phyloP scores from a whole-genome alignment of 371 early-diverging fungal species.

The Mucor mucedo region DNA sequence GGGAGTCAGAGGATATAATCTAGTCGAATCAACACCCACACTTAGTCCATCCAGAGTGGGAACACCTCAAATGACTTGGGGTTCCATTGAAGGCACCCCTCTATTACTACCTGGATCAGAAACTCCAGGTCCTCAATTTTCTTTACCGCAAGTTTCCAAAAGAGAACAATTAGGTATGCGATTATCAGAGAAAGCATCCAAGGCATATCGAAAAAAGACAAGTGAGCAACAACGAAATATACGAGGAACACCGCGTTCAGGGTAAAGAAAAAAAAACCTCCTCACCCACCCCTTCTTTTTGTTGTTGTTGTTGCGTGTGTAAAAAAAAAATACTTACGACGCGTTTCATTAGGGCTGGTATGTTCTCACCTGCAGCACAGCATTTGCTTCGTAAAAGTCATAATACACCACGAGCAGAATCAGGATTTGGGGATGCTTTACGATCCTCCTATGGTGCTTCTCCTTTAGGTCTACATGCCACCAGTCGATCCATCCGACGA shows the following conservation, averaged over 20 bases:
- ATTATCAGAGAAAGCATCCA: conserved; percentile 68
- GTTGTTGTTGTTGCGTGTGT: no score
- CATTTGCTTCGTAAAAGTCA: conserved; percentile 44
- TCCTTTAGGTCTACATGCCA: not conserved
- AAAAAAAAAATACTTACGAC: not conserved
- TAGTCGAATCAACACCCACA: conserved; percentile 75
- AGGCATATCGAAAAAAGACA: conserved; percentile 53
- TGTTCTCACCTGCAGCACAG: conserved; percentile 54
- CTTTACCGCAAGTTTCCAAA: conserved; percentile 66
- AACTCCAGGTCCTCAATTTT: conserved; percentile 62
- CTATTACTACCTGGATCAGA: conserved; percentile 48
- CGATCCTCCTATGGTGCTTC: conserved; percentile 38
- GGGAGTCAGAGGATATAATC: conserved; percentile 59
- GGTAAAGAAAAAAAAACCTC: conserved; percentile 20
- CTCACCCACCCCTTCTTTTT: no score
- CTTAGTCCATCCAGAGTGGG: conserved; percentile 59
- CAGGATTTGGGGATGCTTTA: conserved; percentile 44
- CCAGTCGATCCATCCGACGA: conserved; percentile 9
- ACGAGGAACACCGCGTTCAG: conserved; percentile 41
- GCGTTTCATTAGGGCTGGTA: conserved; percentile 29
- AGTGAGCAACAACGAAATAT: conserved; percentile 22
- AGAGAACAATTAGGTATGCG: conserved; percentile 71
- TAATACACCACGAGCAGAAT: conserved; percentile 18
- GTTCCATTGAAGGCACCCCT: conserved; percentile 73
- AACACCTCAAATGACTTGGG: conserved; percentile 83